phyloP scores from a whole-genome alignment of 2,329 filamentous ascomycete species.

The Microsporum ferrugineum region DNA sequence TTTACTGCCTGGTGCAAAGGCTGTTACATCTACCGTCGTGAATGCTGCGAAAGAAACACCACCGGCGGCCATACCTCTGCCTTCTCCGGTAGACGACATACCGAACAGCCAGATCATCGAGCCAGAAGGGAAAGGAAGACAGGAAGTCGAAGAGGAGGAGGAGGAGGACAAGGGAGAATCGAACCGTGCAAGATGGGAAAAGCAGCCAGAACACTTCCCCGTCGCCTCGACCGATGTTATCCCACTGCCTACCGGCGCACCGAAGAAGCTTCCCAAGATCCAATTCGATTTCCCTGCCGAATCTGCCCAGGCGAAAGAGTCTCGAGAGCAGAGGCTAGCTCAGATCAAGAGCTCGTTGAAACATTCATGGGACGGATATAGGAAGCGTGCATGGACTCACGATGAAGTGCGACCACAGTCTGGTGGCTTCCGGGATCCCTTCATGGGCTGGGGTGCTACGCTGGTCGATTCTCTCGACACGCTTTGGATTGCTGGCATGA shows the following conservation, averaged over 20 bases:
- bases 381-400: constrained; percentile 50
- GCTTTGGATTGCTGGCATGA: constrained; percentile 50
- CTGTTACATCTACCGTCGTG: neutral
- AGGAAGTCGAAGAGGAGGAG: constrained; percentile 22
- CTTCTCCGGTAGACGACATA: neutral
- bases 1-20: neutral
- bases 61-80: neutral
- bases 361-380: constrained; percentile 51
- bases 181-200: constrained; percentile 55
- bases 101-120: neutral
- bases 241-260: constrained; percentile 41
- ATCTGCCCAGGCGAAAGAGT: constrained; percentile 20
- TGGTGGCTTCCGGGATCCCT: constrained; percentile 44
- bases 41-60: neutral
- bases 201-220: constrained; percentile 65
- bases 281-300: constrained; percentile 22
- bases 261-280: constrained; percentile 19
- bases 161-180: constrained; percentile 7
- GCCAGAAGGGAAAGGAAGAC: constrained; percentile 24
- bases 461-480: constrained; percentile 52
- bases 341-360: constrained; percentile 43
- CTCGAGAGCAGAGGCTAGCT: constrained; percentile 32
- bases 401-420: constrained; percentile 52
- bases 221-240: constrained; percentile 60
- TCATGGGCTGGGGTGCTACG: constrained; percentile 53